Evolutionary conservation across 164 flowering plant species (phyloP).

Genomic region (Magnolia officinalis): DNA sequence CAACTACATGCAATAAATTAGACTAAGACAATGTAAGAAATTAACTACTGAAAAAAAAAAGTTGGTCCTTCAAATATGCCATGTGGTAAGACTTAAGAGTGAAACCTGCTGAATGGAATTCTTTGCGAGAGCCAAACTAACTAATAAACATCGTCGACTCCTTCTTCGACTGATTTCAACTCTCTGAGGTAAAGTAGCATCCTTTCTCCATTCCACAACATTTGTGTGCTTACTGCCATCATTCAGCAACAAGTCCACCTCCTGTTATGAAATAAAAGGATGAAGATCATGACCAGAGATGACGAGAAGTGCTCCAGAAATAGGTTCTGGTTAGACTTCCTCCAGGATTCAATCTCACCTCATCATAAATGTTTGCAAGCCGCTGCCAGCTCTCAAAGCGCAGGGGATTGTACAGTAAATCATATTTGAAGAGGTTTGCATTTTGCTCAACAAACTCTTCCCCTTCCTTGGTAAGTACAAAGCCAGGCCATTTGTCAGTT

Average conservation of each 20-base stretch:
- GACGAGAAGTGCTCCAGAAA: neutral
- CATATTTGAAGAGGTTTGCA: slow-evolving; percentile 85
- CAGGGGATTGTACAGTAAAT: slow-evolving; percentile 74
- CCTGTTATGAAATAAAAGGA: slow-evolving; percentile 40
- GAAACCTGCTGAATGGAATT: slow-evolving; percentile 73
- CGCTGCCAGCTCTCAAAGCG: slow-evolving; percentile 95
- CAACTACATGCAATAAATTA: neutral
- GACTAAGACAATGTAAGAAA: neutral
- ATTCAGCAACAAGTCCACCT: slow-evolving; percentile 94
- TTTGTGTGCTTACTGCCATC: slow-evolving; percentile 98
- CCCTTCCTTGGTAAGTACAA: slow-evolving; percentile 96
- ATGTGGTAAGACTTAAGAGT: neutral
- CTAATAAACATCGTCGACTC: slow-evolving; percentile 80
- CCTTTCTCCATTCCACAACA: slow-evolving; percentile 87
- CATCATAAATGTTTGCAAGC: slow-evolving; percentile 91
- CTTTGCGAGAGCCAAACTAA: slow-evolving; percentile 91
- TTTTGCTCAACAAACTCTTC: slow-evolving; percentile 93
- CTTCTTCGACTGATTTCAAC: slow-evolving; percentile 89
- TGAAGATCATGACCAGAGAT: slow-evolving; percentile 5
- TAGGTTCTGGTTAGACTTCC: neutral
- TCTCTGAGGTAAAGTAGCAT: slow-evolving; percentile 61
- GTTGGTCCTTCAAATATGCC: neutral
- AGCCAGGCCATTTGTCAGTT: slow-evolving; percentile 95
- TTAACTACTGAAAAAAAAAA: neutral
- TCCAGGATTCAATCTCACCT: slow-evolving; percentile 39